These are phyloP conservation scores for Phytophthora pluvialis DNA, from an alignment of 352 stramenopile genomes.

Conservation along the genomic window DNA sequence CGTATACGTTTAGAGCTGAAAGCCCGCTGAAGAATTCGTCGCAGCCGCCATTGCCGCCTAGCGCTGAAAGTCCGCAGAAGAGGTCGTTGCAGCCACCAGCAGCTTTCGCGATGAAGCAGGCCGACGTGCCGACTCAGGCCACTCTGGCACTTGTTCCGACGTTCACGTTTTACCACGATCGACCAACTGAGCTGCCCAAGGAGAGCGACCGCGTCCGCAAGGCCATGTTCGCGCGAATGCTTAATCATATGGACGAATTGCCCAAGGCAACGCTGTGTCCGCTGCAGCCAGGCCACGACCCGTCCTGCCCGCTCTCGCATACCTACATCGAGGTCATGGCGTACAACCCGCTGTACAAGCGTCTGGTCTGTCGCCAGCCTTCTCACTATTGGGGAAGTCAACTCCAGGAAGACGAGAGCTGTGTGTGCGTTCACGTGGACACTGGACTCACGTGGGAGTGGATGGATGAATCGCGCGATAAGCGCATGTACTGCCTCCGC, in stretches of 20 bases:
- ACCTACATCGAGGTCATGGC: slow-evolving; percentile 59
- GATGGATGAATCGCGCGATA: slow-evolving; percentile 40
- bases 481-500: slow-evolving; percentile 40
- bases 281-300: slow-evolving; percentile 30
- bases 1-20: slow-evolving; percentile 19
- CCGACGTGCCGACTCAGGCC: slow-evolving; percentile 31
- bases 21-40: slow-evolving; percentile 25
- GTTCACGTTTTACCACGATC: slow-evolving; percentile 44
- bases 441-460: slow-evolving; percentile 49
- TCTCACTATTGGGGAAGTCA: slow-evolving; percentile 52
- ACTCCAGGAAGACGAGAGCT: slow-evolving; percentile 50
- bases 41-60: slow-evolving; percentile 19
- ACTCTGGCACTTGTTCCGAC: slow-evolving; percentile 28
- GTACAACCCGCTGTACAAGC: slow-evolving; percentile 63
- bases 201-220: slow-evolving; percentile 39
- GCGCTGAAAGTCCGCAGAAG: slow-evolving; percentile 26
- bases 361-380: slow-evolving; percentile 46
- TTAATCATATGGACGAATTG: slow-evolving; percentile 56
- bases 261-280: slow-evolving; percentile 55
- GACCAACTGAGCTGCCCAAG: slow-evolving; percentile 35
- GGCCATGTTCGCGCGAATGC: slow-evolving; percentile 55
- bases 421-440: slow-evolving; percentile 55
- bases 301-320: slow-evolving; percentile 43
- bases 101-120: slow-evolving; percentile 24
- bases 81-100: slow-evolving; percentile 13